These are phyloP conservation scores for Athelia sp. DNA, from an alignment of 1,284 basidiomycete species.

Conservation along the genomic window DNA sequence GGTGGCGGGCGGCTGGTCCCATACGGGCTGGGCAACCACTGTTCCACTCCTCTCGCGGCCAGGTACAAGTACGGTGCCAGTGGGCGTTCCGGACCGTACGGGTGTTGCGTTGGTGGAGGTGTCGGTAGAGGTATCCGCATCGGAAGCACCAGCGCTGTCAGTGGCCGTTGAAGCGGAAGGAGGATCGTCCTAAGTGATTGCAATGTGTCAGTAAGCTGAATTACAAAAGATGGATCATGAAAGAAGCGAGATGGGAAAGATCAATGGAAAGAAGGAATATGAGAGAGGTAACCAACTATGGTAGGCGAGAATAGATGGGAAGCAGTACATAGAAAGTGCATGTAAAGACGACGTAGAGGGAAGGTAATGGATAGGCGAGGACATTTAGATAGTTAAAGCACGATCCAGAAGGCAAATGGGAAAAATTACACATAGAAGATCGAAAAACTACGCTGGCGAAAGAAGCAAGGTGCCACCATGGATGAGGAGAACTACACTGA, in stretches of 20 bases:
- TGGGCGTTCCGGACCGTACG: constrained; percentile 52
- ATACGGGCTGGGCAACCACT: constrained; percentile 59
- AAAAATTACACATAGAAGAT: too few species aligned
- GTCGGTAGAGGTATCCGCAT: constrained; percentile 52
- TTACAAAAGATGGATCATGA: constrained; percentile 14
- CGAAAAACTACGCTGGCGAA: too few species aligned
- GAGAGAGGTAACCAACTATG: not conserved
- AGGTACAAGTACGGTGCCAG: constrained; percentile 46
- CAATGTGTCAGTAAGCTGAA: not conserved
- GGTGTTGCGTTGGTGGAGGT: constrained; percentile 56
- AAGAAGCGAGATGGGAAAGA: constrained; percentile 10
- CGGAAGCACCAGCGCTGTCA: constrained; percentile 24
- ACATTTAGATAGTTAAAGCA: too few species aligned
- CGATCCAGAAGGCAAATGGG: too few species aligned
- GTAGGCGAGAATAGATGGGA: too few species aligned
- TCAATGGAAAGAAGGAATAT: not conserved
- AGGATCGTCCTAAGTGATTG: not conserved
- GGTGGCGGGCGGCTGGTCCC: constrained; percentile 39
- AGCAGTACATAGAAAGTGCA: too few species aligned
- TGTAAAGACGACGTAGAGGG: too few species aligned
- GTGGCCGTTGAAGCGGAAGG: constrained; percentile 27
- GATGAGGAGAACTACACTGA: too few species aligned
- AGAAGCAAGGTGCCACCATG: too few species aligned
- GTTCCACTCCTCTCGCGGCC: constrained; percentile 71
- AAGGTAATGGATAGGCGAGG: too few species aligned